Base-by-base conservation (phyloP, 768 basidiomycete species). In the Suillus occidentalis region DNA sequence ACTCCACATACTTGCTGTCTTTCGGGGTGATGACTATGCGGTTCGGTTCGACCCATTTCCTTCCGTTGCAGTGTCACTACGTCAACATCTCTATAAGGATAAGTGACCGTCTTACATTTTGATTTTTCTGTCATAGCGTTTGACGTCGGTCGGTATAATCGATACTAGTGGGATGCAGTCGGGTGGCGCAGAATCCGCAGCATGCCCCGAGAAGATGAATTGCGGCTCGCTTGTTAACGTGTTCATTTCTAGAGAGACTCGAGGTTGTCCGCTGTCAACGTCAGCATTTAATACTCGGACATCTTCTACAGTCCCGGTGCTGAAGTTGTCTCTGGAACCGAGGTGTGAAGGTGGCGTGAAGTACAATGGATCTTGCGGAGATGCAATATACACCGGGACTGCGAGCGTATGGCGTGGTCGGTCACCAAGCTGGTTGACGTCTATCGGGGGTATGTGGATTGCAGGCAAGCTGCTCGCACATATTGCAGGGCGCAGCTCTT, bases 71-170 rank as follows among this genome's bases (percentile, higher is more conserved):
- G 25, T 28, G 18, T 40, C 18, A 31, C 40, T 59, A 31, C 20
- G 40, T 59, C 25, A 31, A 37, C 2, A 25, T 28, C 18, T 12
- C 39, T 59, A 18, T 20, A 28, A 28, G 25, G 1, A 42, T 31
- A 20, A 25, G 18, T 42, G 58, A 59, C 12, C 6, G 7, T 28
- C 58, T 42, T 59, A 59, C 40, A 42, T 42, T 31, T 2, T 59
- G 12, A 59, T 43, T 0, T 31, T 28, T 28, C 58, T 40, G 9
- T 42, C 12, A 59, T 59, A 42, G 28, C 40, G 58, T 31, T 42
- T 31, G 40, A 59, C 28, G 58, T 42, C 40, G 12, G 25, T 42
- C 37, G 39, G 58, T 59, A 59, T 59, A 40, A 59, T 59, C 28
- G 58, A 12, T 20, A 4, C 6, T 20, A 59, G 18, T 12, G 10